Evolutionary conservation across 345 rosid species (phyloP), one percentile per base, ranked within the genome.

Genomic region (Citrus sp.): DNA sequence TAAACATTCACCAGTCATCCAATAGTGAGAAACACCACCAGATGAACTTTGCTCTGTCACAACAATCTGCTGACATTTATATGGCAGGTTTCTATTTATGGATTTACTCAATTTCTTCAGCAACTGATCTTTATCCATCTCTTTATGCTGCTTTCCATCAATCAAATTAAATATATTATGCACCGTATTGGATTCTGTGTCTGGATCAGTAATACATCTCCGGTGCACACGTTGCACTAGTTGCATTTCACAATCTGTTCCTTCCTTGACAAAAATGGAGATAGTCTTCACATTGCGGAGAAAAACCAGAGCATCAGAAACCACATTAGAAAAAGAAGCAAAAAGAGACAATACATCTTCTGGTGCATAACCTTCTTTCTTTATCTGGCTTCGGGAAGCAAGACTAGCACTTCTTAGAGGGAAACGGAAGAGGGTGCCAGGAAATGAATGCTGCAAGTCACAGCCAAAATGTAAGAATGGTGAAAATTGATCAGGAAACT

Each of bases 401-500:
- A 84, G 87, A 85, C 68, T 74, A 63, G 91, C 82, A 79, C 82
- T 93, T 83, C 98, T 92, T 66, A 94, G 97, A 77, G 98, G 98
- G 83, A 94, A 94, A 55, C 98, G 98, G 72, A 94, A 93, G 77
- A 94, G 94, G 73, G 98, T 94, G 68, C 98, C 98, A 25, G 95
- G 93, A 88, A 90, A 95, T 49, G 87, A 84, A 77, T 87, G 87
- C 84, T 88, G 90, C 83, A 95, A 86, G 87, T 95, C 97, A 80
- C 98, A 95, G 71, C 98, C 98, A 85, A 95, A 95, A 77, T 93
- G 94, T 79, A 95, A 83, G 79, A 92, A 95, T 27, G 98, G 97
- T 66, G 98, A 88, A 87, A 94, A 94, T 69, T 94, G 97, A 84
- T 94, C 98, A 73, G 98, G 98, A 84, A 94, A 95, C 86, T 95